Base-by-base conservation (phyloP, 176 grass and related monocot species). In the Rhynchospora pubera region DNA sequence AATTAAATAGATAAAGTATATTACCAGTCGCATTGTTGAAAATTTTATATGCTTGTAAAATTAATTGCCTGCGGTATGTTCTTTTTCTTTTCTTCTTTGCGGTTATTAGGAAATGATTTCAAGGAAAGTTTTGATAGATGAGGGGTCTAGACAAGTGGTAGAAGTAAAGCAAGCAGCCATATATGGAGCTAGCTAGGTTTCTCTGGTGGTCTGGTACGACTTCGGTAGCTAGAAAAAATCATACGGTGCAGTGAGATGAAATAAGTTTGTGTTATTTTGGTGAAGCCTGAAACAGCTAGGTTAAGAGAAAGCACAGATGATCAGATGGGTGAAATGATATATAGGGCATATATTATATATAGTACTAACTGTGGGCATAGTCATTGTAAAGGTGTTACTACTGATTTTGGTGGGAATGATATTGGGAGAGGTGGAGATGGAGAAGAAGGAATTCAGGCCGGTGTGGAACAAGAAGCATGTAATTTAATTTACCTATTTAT, bases 161-260 rank as follows among this genome's bases (percentile, higher is more conserved):
- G 95, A 98, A 87, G 59, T 98, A 87, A 92, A 98, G 75, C 92
- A 98, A 77, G 95, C 95, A 59, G 95, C 90, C 5, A 85, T 92
- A 42, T 94, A 92, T 92, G n/a, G n/a, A n/a, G n/a, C n/a, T n/a
- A n/a, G n/a, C n/a, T n/a, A 84, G 88, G 59, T 98, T 98, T 68
- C 95, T 98, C 48, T 98, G 92, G 95, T 98, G 92, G 92, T 94
- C 95, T 75, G 95, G 95, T 43, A 77, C 90, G 53, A 91, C 94
- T 79, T 86, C 89, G 14, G 92, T 98, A 90, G 85, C 93, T 66
- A 82, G 90, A 83, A 90, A 79, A 93, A 84, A 91, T 83, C 90
- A 93, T 62, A 94, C 90, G 47, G 95, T 98, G 91, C 87, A 65
- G 61, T 50, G 65, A 81, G 15, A 81, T 45, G 42, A 81, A 15